A percentile compares a stretch with the other conserved stretches of the same genome.
Conservation (phyloP, 176 grass and related monocot genomes). For the Carex littledalei region DNA sequence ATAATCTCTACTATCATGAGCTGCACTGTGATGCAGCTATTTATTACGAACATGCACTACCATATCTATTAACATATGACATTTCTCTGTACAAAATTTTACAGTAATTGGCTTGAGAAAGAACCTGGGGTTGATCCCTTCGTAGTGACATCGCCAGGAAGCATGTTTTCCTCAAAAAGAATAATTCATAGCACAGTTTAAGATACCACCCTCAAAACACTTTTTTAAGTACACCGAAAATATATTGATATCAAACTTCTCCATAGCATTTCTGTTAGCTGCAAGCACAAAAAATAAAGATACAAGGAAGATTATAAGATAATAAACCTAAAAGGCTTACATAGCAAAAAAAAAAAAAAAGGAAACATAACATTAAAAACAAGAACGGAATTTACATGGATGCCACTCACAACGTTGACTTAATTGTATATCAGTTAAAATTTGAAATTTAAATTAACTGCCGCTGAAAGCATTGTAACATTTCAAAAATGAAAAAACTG, state of each 20-base stretch:
- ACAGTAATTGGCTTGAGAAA: not conserved
- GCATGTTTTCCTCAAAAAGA: not conserved
- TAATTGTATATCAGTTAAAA: not conserved
- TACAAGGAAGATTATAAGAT: not conserved
- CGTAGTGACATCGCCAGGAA: not conserved
- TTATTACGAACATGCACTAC: not conserved
- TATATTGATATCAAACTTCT: not conserved
- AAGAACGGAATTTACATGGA: not conserved
- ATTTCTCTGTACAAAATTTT: constrained; percentile 13
- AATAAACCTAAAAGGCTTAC: not conserved
- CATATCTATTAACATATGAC: not conserved
- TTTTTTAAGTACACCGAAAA: not conserved
- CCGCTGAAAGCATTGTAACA: not conserved
- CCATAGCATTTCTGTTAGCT: not conserved
- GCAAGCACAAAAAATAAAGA: not conserved
- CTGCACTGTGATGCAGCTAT: not conserved
- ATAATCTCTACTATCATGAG: not conserved
- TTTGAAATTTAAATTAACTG: not conserved
- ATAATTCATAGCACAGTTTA: not conserved
- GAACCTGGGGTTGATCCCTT: not conserved
- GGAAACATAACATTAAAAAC: not conserved
- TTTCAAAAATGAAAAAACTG: not conserved
- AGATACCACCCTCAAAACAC: not conserved
- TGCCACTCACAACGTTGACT: not conserved
- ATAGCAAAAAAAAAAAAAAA: not conserved